Evolutionary conservation across 2,329 filamentous ascomycete genomes (phyloP).

Genomic region (Rosellinia necatrix): DNA sequence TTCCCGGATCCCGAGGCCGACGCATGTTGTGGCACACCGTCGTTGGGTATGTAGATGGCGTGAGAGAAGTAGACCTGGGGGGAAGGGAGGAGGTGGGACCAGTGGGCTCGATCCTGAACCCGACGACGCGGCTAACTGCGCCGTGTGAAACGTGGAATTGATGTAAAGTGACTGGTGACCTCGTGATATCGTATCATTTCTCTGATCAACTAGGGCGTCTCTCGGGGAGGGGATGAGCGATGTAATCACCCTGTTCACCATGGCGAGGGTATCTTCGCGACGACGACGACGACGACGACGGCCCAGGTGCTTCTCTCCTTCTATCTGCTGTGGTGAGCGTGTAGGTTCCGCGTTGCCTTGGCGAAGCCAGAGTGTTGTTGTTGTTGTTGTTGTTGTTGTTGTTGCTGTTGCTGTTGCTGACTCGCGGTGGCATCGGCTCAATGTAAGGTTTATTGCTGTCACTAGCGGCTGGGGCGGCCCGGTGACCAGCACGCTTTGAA

Average conservation of each 20-base stretch:
- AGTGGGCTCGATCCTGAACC: background rate
- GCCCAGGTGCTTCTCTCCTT: background rate
- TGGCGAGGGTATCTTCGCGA: constrained; percentile 8
- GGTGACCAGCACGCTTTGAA: constrained; percentile 13
- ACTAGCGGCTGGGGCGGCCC: background rate
- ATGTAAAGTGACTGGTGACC: background rate
- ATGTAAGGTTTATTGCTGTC: constrained; percentile 21
- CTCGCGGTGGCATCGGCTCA: constrained; percentile 16
- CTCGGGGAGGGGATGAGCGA: constrained; percentile 22
- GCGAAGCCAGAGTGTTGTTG: constrained; percentile 17
- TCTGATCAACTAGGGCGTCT: constrained; percentile 1
- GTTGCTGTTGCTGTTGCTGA: background rate
- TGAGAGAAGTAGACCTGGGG: too few relatives aligned
- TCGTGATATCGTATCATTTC: background rate
- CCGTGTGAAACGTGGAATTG: constrained; percentile 12
- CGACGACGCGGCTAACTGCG: background rate
- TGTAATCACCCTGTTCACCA: constrained; percentile 19
- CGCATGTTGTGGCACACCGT: background rate
- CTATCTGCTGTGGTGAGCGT: constrained; percentile 17
- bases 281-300: background rate
- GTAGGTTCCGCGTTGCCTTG: constrained; percentile 16
- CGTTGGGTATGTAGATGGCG: background rate
- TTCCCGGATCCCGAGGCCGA: background rate
- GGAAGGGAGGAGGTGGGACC: too few relatives aligned
- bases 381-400: too few relatives aligned